Base-by-base conservation (phyloP, 2,329 filamentous ascomycete species). In the Curvularia eragrostidis region DNA sequence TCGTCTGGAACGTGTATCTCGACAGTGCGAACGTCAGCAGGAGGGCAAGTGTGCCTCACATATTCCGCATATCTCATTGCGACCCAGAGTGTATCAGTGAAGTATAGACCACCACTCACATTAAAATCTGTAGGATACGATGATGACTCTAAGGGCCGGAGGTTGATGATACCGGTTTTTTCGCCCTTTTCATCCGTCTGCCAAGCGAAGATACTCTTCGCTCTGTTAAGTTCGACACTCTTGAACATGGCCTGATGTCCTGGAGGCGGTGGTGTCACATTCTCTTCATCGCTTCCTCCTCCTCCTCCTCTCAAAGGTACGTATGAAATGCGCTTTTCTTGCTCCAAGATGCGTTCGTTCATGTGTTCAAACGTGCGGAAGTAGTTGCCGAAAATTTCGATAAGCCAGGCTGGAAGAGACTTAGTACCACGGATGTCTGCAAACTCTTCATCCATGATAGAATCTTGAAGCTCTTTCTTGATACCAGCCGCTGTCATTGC, bases 31-130 rank as follows among this genome's bases (percentile, higher is more conserved):
- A 50, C 9, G 8, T 58, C 49, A 7, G 38, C 19, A 2, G 49
- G 28, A 13, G 44, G 34, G 18, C 50, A 53, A 12, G 32, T 21
- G 18, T 43, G 41, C 3, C 1, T 18, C 6, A 52, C 47, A 1
- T 51, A 21, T 3, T 23, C 5, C 10, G 39, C 21, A 21, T 50
- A 51, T 7, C 42, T 24, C 1, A 9, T 34, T 0, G 51, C 46
- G 2, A 51, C 50, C 51, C 56, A 58, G 0, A 50, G 19, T 24
- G 50, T 32, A 19, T 47, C n/a, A 1, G 56, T 54, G 39, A 58
- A 54, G 8, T 58, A 54, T 1, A 54, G 24, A 9, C 47, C 51
- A 2, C 46, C 46, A 6, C 39, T 3, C 13, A 18, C 15, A 4
- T 30, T 13, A 21, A 56, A 56, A 15, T 55, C 44, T 8, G 46